phyloP scores from a whole-genome alignment of 2,329 filamentous ascomycete genomes.

The Eutypella sp. region DNA sequence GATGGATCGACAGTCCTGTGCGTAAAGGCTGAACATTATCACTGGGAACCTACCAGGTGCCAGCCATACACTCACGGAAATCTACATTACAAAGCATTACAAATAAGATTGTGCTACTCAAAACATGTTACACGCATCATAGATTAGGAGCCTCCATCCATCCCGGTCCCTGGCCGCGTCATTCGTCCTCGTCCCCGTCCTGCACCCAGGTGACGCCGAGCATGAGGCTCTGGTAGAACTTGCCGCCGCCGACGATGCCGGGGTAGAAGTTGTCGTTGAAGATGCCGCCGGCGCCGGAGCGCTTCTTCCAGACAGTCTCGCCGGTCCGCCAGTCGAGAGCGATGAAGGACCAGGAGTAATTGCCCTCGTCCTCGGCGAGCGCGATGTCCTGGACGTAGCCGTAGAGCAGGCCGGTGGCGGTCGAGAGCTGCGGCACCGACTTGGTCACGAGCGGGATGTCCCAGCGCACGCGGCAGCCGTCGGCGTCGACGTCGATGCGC shows the following conservation, averaged over 20 bases:
- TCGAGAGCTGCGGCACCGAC: conserved; percentile 1
- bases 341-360: not conserved
- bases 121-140: too few relatives aligned
- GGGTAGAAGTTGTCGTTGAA: conserved; percentile 1
- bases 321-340: conserved; percentile 1
- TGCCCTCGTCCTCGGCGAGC: not conserved
- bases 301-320: not conserved
- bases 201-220: not conserved
- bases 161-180: too few relatives aligned
- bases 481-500: not conserved
- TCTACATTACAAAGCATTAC: too few relatives aligned
- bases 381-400: not conserved
- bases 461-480: not conserved
- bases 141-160: too few relatives aligned
- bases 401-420: conserved; percentile 2
- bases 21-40: too few relatives aligned
- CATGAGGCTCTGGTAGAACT: conserved; percentile 1
- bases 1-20: too few relatives aligned
- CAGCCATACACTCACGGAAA: not conserved
- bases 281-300: not conserved
- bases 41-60: not conserved
- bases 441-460: not conserved
- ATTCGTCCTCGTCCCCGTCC: too few relatives aligned
- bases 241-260: not conserved
- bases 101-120: too few relatives aligned